Conservation (phyloP, 2,329 filamentous ascomycete genomes). For the Tolypocladium guangdongense region DNA sequence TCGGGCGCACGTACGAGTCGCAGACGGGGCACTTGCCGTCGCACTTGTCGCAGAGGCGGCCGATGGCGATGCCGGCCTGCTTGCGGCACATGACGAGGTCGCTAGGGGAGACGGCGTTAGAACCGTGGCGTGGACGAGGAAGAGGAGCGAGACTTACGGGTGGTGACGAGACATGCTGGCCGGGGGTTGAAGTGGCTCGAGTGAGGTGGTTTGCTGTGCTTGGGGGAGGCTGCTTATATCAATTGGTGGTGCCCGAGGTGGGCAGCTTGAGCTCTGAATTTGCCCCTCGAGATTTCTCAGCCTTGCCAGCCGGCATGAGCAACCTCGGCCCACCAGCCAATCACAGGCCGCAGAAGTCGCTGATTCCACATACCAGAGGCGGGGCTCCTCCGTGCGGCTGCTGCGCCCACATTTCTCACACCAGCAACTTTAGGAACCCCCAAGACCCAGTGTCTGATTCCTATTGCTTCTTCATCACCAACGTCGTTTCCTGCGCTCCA, state of each 20-base stretch:
- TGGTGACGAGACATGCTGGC: conserved; percentile 84
- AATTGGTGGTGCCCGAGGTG: not conserved
- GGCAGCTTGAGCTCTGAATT: not conserved
- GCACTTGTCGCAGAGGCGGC: conserved; percentile 98
- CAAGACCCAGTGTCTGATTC: not conserved
- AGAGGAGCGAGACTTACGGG: conserved; percentile 47
- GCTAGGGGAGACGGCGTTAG: conserved; percentile 31
- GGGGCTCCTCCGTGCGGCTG: not conserved
- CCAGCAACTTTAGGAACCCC: not conserved
- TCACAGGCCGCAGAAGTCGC: not conserved
- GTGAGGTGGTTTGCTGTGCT: not conserved
- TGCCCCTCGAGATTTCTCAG: not conserved
- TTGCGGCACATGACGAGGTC: conserved; percentile 99
- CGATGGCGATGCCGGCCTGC: conserved; percentile 93
- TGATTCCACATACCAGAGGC: not conserved
- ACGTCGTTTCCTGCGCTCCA: not conserved
- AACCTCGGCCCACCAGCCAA: not conserved
- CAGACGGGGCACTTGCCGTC: conserved; percentile 99
- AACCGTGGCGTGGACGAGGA: not conserved
- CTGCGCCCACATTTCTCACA: not conserved
- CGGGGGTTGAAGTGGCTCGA: not conserved
- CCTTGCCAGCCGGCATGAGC: not conserved
- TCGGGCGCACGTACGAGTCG: conserved; percentile 97
- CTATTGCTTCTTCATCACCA: not conserved
- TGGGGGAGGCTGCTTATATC: not conserved